Evolutionary conservation across 306 rosid species (phyloP), one percentile per base, ranked within the genome.

Genomic region (Fagus crenata): DNA sequence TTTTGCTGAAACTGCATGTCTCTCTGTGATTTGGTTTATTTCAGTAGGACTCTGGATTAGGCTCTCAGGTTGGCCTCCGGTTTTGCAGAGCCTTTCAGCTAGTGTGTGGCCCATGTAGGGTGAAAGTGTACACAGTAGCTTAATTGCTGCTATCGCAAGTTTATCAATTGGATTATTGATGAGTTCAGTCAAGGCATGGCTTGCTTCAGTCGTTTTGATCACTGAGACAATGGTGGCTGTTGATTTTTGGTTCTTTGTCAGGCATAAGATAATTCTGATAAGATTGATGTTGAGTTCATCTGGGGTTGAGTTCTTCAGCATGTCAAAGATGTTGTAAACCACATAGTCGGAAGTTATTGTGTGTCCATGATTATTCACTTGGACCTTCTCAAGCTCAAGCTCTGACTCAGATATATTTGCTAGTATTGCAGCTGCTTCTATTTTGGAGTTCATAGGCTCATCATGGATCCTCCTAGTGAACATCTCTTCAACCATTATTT

Each of bases 371-470:
- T 79, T 63, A 56, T 78, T 75, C 68, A 72, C 88, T 75, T 18
- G 78, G 55, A 85, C 56, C 18, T 67, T 72, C 85, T 78, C 85
- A 43, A 80, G 65, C 73, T 85, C 84, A 64, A 77, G 73, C 56
- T 55, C 80, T 1, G 86, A 78, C 71, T 83, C 87, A 0, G 78
- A 33, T 67, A 85, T 76, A 63, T 83, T 87, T 56, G 84, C 91
- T 32, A 85, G 82, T 39, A 87, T 85, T 41, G 84, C 71, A 61
- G 87, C 85, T 35, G 91, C 87, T 73, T 82, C 91, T 59, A 49
- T 36, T 70, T 64, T 85, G 1, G 84, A 81, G 60, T 83, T 75
- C 81, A 72, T 74, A 53, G 82, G 89, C 70, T 82, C 85, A 42
- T 83, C 77, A 37, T 75, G 55, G 67, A 80, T 75, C 42, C 76